Conservation (phyloP, 495 filamentous ascomycete genomes). For the Chaetomium fimeti region DNA sequence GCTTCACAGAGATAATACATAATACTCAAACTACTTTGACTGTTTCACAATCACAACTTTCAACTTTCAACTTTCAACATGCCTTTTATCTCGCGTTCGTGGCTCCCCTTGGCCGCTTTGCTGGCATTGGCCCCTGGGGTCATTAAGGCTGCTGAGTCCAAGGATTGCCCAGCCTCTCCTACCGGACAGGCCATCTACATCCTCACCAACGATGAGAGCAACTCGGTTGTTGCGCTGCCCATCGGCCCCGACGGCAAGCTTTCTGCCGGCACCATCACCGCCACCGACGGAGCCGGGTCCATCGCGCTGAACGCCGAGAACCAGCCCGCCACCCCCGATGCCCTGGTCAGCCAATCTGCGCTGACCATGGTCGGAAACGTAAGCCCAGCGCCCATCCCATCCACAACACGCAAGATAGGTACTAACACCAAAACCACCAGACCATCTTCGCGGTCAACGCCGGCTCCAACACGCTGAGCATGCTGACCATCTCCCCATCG, state of each 20-base stretch:
- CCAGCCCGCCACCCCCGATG: conserved; percentile 49
- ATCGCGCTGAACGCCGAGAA: conserved; percentile 34
- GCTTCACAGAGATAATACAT: too few species aligned
- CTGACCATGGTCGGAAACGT: conserved; percentile 51
- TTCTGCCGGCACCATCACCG: conserved; percentile 35
- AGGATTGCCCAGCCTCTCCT: background rate
- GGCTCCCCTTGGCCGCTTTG: background rate
- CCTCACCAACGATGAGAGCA: conserved; percentile 49
- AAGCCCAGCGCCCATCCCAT: conserved; percentile 18
- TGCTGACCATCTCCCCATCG: conserved; percentile 49
- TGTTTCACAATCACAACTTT: background rate
- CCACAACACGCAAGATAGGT: background rate
- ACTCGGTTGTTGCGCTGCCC: conserved; percentile 49
- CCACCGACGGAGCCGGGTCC: conserved; percentile 43
- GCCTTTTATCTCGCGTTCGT: background rate
- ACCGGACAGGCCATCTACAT: conserved; percentile 49
- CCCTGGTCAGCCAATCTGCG: conserved; percentile 51
- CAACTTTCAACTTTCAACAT: background rate
- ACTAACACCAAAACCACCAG: conserved; percentile 26
- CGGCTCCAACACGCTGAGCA: conserved; percentile 57
- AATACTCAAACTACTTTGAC: background rate
- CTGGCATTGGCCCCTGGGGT: background rate
- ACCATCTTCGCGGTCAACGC: conserved; percentile 58
- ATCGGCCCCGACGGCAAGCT: conserved; percentile 48
- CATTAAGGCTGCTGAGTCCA: background rate